Evolutionary conservation across 2,329 filamentous ascomycete species (phyloP).

Genomic region (Sarocladium kiliense): DNA sequence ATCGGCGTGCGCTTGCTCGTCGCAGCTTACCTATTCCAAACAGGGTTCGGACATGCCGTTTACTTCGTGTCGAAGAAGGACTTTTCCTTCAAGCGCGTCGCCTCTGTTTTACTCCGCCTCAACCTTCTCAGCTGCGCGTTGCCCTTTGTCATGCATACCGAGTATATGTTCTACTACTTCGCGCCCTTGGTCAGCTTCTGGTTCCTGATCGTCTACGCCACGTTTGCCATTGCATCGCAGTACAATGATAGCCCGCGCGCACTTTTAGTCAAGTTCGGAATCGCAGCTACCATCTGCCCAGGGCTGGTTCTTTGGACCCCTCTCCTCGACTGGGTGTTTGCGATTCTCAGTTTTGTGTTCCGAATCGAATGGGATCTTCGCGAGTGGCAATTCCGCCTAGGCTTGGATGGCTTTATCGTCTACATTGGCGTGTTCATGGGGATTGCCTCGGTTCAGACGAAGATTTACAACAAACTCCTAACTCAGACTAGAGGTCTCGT

Average conservation of each 20-base stretch:
- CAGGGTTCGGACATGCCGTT: conserved; percentile 54
- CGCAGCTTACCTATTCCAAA: conserved; percentile 57
- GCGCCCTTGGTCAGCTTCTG: conserved; percentile 55
- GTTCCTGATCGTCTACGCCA: conserved; percentile 53
- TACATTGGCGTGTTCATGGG: conserved; percentile 48
- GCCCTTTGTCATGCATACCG: conserved; percentile 50
- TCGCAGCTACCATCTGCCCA: conserved; percentile 36
- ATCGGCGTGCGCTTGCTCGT: conserved; percentile 49
- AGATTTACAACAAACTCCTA: conserved; percentile 18
- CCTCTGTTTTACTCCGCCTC: conserved; percentile 47
- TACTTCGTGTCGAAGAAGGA: conserved; percentile 53
- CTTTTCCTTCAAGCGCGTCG: conserved; percentile 49
- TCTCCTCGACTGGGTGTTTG: conserved; percentile 16
- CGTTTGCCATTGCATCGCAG: conserved; percentile 35
- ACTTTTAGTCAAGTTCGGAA: conserved; percentile 41
- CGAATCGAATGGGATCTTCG: conserved; percentile 41
- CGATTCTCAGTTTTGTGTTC: conserved; percentile 33
- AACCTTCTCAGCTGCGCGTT: conserved; percentile 51
- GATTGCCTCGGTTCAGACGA: conserved; percentile 16
- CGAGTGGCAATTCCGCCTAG: conserved; percentile 45
- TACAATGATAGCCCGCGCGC: conserved; percentile 37
- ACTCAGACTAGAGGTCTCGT: conserved; percentile 10
- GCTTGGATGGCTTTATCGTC: conserved; percentile 48
- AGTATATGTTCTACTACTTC: conserved; percentile 51
- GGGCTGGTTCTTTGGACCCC: conserved; percentile 28